These are phyloP conservation scores for Fusarium zealandicum DNA, from an alignment of 2,329 filamentous ascomycete genomes.

Conservation along the genomic window DNA sequence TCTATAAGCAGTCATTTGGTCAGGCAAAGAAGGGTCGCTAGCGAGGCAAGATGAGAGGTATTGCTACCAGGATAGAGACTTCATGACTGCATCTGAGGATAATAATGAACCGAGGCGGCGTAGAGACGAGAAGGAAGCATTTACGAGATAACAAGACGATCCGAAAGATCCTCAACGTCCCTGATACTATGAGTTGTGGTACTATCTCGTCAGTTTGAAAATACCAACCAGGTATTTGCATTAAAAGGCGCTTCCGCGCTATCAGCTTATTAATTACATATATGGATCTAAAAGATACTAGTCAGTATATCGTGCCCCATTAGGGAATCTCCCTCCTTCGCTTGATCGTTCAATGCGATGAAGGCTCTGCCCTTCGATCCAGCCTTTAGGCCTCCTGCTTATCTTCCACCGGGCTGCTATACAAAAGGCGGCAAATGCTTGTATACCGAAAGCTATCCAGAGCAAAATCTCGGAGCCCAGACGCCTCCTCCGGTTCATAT, in stretches of 20 bases:
- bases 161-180: no score
- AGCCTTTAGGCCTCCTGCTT: slow-evolving; percentile 37
- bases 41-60: slow-evolving; percentile 1
- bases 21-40: neutral
- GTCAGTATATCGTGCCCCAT: slow-evolving; percentile 28
- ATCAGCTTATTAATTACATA: neutral
- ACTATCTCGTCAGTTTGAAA: no score
- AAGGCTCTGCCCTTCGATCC: slow-evolving; percentile 36
- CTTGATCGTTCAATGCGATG: slow-evolving; percentile 18
- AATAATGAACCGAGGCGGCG: no score
- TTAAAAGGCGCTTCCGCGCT: neutral
- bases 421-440: slow-evolving; percentile 29
- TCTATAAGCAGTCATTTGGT: slow-evolving; percentile 12
- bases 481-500: slow-evolving; percentile 31
- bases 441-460: slow-evolving; percentile 33
- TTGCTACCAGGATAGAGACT: slow-evolving; percentile 4
- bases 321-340: slow-evolving; percentile 11
- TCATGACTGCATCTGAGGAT: neutral
- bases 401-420: slow-evolving; percentile 36
- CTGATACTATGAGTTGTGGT: no score
- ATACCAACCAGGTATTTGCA: neutral
- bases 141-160: no score
- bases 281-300: slow-evolving; percentile 4
- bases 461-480: slow-evolving; percentile 24
- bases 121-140: no score